Conservation (phyloP, 805 yeast genomes). For the Saccharomycopsis fermentans region DNA sequence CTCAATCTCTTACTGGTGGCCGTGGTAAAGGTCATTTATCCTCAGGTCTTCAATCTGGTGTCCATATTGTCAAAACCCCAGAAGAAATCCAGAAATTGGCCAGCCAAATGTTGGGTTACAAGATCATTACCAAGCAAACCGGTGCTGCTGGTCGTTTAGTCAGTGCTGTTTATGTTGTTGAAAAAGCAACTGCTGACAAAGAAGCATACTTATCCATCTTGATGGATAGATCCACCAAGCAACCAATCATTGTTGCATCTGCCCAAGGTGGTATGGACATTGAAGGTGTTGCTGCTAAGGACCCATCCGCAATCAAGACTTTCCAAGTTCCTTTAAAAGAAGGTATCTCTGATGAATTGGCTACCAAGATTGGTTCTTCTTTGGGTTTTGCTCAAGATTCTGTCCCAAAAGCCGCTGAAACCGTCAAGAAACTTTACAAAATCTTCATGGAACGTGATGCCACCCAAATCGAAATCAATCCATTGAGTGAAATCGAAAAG, state of each 20-base stretch:
- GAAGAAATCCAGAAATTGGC: constrained; percentile 84
- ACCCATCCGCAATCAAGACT: constrained; percentile 86
- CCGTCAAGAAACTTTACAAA: constrained; percentile 78
- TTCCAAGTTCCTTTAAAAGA: constrained; percentile 65
- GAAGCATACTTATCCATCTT: constrained; percentile 94
- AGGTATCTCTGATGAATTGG: constrained; percentile 75
- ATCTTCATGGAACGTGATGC: constrained; percentile 89
- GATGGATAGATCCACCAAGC: constrained; percentile 86
- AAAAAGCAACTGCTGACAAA: constrained; percentile 85
- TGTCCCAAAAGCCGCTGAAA: constrained; percentile 74
- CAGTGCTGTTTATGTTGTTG: constrained; percentile 91
- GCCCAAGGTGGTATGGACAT: constrained; percentile 99
- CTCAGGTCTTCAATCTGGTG: constrained; percentile 94
- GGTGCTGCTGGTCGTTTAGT: constrained; percentile 97
- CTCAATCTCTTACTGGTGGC: constrained; percentile 99
- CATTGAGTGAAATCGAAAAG: constrained; percentile 75
- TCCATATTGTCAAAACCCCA: constrained; percentile 74
- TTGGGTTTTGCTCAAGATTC: constrained; percentile 77
- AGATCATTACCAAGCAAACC: constrained; percentile 94
- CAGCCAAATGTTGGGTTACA: constrained; percentile 81
- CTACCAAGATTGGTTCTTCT: constrained; percentile 63
- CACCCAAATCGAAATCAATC: constrained; percentile 97
- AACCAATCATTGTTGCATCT: constrained; percentile 90
- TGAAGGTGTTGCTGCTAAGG: constrained; percentile 91
- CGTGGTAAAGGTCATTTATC: constrained; percentile 98